phyloP scores from a whole-genome alignment of 352 stramenopile species.

The Globisporangium okanoganense region DNA sequence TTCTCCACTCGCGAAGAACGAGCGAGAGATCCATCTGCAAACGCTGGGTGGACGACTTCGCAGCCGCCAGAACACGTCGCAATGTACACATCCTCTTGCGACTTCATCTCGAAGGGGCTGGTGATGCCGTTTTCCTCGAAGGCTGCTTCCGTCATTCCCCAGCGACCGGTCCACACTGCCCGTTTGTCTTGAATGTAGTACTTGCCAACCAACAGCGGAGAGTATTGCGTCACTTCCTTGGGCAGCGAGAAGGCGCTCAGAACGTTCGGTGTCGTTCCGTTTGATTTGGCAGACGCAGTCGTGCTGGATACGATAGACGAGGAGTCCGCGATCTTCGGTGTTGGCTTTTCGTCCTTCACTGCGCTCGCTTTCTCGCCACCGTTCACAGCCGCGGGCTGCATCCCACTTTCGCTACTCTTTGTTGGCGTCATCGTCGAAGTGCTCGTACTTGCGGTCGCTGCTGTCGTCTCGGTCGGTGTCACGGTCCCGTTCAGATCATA shows the following conservation, averaged over 20 bases:
- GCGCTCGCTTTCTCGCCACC: not conserved
- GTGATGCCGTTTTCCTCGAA: slow-evolving; percentile 74
- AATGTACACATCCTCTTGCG: slow-evolving; percentile 73
- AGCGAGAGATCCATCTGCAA: slow-evolving; percentile 40
- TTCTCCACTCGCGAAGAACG: slow-evolving; percentile 54
- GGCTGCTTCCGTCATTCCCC: slow-evolving; percentile 82
- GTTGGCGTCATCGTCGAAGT: slow-evolving; percentile 14
- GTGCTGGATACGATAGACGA: not conserved
- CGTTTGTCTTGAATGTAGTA: slow-evolving; percentile 85
- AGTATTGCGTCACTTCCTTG: slow-evolving; percentile 61
- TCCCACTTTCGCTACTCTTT: slow-evolving; percentile 13
- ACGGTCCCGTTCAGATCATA: slow-evolving; percentile 18
- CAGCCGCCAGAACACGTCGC: slow-evolving; percentile 28
- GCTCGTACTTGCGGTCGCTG: slow-evolving; percentile 22
- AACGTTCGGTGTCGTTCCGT: not conserved
- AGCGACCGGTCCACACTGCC: slow-evolving; percentile 72
- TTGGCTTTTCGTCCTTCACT: slow-evolving; percentile 1
- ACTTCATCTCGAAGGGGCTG: slow-evolving; percentile 86
- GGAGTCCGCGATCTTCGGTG: not conserved
- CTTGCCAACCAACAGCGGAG: slow-evolving; percentile 70
- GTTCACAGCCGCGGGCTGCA: slow-evolving; percentile 7
- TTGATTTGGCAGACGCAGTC: not conserved
- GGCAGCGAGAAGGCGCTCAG: slow-evolving; percentile 25
- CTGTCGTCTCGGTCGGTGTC: slow-evolving; percentile 18
- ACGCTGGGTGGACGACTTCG: slow-evolving; percentile 44